Base-by-base conservation (phyloP, 257 asterid species). In the Striga asiatica region DNA sequence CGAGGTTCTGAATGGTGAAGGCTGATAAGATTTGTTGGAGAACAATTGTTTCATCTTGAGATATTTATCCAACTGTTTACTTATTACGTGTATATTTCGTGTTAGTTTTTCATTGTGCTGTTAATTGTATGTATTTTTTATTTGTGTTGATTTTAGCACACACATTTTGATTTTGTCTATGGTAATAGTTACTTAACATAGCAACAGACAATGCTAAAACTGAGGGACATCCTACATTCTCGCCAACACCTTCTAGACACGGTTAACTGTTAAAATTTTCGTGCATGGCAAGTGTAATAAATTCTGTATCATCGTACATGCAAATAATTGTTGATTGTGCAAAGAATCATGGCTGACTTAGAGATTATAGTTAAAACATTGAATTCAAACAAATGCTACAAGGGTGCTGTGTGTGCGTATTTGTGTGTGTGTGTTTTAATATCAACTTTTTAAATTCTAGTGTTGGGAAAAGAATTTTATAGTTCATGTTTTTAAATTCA, bases 11-110 rank as follows among this genome's bases (percentile, higher is more conserved):
- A 51, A 0, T n/a, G 66, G 37, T 23, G 58, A 48, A 50, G 47
- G 56, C 58, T 51, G 35, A n/a, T n/a, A n/a, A 31, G 71, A 23
- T 17, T 58, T 41, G 58, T 37, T 29, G 52, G 52, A 14, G 57
- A 22, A 11, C 14, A 5, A 65, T 13, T 50, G 18, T 58, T 56
- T 23, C 39, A 66, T 59, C 12, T 43, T 29, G 10, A 17, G 66
- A 29, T 57, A n/a, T 50, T 41, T 22, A 22, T 41, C 11, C 0
- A 48, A 21, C 12, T 39, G 35, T 12, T 32, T 34, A 8, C 24
- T 8, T 29, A 10, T 37, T 16, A 14, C 31, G 32, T 55, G 42
- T 54, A 0, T 17, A n/a, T 60, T 61, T 25, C 23, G 29, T 47
- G 55, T 67, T 46, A 13, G 48, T 50, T 56, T 37, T 32, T 19